A percentile compares a stretch with the other conserved stretches of the same genome.
phyloP scores from a whole-genome alignment of 176 grass and related monocot species.

The Rhynchospora breviuscula region DNA sequence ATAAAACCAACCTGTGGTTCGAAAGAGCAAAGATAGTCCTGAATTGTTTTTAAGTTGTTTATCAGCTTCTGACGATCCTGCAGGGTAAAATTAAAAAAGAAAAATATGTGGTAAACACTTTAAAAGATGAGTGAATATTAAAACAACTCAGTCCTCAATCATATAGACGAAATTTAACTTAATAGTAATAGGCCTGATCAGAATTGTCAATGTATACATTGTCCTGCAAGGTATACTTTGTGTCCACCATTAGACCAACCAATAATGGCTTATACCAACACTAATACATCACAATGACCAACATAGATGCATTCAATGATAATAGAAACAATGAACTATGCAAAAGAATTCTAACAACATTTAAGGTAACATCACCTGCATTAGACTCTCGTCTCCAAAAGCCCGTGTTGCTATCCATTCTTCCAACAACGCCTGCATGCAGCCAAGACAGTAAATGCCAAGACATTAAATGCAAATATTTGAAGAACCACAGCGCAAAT shows the following conservation, averaged over 20 bases:
- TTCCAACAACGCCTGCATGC: slow-evolving; percentile 80
- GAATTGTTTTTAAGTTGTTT: slow-evolving; percentile 85
- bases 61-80: slow-evolving; percentile 90
- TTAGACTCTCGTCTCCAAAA: slow-evolving; percentile 58
- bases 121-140: background rate
- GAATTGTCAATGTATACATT: background rate
- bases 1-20: slow-evolving; percentile 60
- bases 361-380: slow-evolving; percentile 49
- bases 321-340: background rate
- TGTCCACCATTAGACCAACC: background rate
- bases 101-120: background rate
- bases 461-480: background rate
- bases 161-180: background rate
- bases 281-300: background rate
- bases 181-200: background rate
- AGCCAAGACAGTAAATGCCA: slow-evolving; percentile 18
- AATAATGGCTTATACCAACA: background rate
- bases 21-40: slow-evolving; percentile 97
- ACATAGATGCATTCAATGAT: background rate
- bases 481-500: background rate
- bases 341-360: background rate
- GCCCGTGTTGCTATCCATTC: slow-evolving; percentile 93
- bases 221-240: background rate
- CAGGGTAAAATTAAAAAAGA: slow-evolving; percentile 17
- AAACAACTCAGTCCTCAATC: background rate